Evolutionary conservation across 352 stramenopile genomes (phyloP), one percentile per base, ranked within the genome.

Genomic region (Pythium grandisporangium): DNA sequence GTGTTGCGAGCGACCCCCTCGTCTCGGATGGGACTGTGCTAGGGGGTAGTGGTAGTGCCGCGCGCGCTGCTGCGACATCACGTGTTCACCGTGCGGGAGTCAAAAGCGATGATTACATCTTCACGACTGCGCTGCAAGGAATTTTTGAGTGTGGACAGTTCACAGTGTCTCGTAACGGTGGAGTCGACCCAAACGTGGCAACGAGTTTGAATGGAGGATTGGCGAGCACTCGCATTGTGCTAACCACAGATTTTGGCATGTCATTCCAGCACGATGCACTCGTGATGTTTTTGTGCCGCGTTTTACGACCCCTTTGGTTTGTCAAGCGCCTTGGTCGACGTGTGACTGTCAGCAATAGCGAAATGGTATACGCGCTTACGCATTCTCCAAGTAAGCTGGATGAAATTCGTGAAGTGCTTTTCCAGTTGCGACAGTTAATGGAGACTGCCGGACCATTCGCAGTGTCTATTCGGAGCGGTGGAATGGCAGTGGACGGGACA

Each of bases 251-350:
- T 39, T 87, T 90, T 48, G 70, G 66, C 43, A 88, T 93, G 73
- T 91, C 80, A 16, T 89, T 84, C 45, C 78, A 93, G 42, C 80
- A 93, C 50, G 78, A 93, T 37, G 80, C 75, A 35, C 61, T 93
- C 20, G 63, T 87, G 4, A 70, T 83, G 32, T 93, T 93, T 38
- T 44, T 85, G n/a, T 72, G 56, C 12, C 77, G 80, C n/a, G 49
- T 91, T n/a, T 55, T 93, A 20, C 70, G 80, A 5, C 80, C 80
- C 2, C 45, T 93, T 3, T 93, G 80, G 80, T 69, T 62, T 22
- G 45, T 57, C 3, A 84, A 84, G 51, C 64, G 66, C 0, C 54
- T 89, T 20, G 76, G 76, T 7, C 63, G 55, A 23, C 66, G 62
- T 34, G n/a, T n/a, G n/a, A n/a, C n/a, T n/a, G 54, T 79, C 22